Evolutionary conservation across 768 basidiomycete species (phyloP).

Genomic region (Suillus weaverae): DNA sequence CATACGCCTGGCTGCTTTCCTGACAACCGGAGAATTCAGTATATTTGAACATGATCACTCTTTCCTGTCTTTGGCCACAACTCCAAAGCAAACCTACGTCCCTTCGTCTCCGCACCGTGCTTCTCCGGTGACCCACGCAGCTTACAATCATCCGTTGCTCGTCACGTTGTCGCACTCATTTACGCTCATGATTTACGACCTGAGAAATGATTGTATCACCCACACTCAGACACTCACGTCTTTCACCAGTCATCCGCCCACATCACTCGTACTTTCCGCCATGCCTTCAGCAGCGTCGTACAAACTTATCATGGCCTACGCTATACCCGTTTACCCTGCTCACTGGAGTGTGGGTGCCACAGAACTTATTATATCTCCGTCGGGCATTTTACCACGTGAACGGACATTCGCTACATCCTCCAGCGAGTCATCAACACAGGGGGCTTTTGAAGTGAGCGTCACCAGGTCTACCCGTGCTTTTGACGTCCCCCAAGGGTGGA

Average conservation of each 20-base stretch:
- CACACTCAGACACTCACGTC: conserved; percentile 71
- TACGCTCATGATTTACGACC: conserved; percentile 69
- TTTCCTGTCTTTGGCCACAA: conserved; percentile 40
- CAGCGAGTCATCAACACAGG: conserved; percentile 17
- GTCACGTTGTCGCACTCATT: conserved; percentile 69
- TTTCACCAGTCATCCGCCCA: conserved; percentile 78
- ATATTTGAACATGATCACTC: conserved; percentile 56
- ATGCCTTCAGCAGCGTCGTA: conserved; percentile 54
- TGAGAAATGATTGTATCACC: conserved; percentile 50
- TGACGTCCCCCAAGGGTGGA: conserved; percentile 71
- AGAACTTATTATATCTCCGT: conserved; percentile 63
- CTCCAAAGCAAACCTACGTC: conserved; percentile 46
- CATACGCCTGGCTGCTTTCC: conserved; percentile 55
- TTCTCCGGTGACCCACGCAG: conserved; percentile 59
- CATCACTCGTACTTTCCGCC: conserved; percentile 75
- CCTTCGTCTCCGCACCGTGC: conserved; percentile 43
- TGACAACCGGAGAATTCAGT: conserved; percentile 69
- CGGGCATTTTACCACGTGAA: conserved; percentile 15
- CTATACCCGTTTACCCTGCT: conserved; percentile 74
- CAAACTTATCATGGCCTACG: conserved; percentile 74
- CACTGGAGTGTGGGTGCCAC: conserved; percentile 82
- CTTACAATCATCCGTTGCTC: conserved; percentile 77
- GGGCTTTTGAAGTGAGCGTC: conserved; percentile 49
- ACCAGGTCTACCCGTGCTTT: conserved; percentile 68
- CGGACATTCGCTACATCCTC: conserved; percentile 7